Conservation (phyloP, 805 yeast species). For the Cyberlindnera suaveolens region DNA sequence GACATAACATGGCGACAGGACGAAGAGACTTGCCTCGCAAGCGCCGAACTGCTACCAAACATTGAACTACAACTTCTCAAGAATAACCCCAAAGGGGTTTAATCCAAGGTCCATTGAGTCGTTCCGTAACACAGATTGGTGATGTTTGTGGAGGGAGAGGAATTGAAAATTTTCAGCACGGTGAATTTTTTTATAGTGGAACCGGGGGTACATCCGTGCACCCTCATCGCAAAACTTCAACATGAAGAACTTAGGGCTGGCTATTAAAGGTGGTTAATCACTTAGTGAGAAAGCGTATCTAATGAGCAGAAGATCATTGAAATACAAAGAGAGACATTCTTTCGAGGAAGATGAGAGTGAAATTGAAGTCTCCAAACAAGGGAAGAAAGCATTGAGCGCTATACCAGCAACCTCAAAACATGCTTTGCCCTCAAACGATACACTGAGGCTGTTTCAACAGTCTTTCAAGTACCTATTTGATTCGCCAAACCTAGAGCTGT, state of each 20-base stretch:
- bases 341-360: slow-evolving; percentile 3
- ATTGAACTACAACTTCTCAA: slow-evolving; percentile 18
- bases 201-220: slow-evolving; percentile 5
- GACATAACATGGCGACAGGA: slow-evolving; percentile 21
- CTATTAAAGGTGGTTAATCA: no score
- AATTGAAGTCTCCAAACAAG: slow-evolving; percentile 1
- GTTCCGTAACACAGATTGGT: slow-evolving; percentile 49
- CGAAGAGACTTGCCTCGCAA: slow-evolving; percentile 29
- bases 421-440: slow-evolving; percentile 19
- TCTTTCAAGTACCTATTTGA: slow-evolving; percentile 18
- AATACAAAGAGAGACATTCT: slow-evolving; percentile 11
- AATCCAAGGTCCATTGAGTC: slow-evolving; percentile 32
- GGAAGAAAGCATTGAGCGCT: slow-evolving; percentile 3
- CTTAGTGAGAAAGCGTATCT: neutral
- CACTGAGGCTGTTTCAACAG: slow-evolving; percentile 17
- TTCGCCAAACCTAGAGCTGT: slow-evolving; percentile 24
- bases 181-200: slow-evolving; percentile 1
- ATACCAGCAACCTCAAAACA: slow-evolving; percentile 16
- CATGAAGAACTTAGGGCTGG: slow-evolving; percentile 1
- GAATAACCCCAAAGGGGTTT: slow-evolving; percentile 16
- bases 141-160: neutral
- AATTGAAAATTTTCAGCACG: slow-evolving; percentile 7
- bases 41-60: slow-evolving; percentile 59
- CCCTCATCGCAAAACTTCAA: slow-evolving; percentile 1
- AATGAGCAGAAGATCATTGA: slow-evolving; percentile 21